These are phyloP conservation scores for Suillus variegatus DNA, from an alignment of 768 basidiomycete species.

Conservation along the genomic window DNA sequence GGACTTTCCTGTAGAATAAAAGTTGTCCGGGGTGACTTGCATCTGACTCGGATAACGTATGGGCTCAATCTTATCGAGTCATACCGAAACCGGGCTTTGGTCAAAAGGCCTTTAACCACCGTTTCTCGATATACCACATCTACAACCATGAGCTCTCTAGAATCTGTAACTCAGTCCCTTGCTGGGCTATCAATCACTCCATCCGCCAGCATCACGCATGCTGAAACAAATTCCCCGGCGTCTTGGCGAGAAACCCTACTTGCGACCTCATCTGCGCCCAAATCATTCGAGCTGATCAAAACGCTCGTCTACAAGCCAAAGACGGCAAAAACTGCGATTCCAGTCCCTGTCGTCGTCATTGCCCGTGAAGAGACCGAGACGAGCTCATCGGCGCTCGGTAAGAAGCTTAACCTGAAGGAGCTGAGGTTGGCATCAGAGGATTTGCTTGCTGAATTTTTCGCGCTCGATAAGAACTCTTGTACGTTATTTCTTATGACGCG, in stretches of 20 bases:
- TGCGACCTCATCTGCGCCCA: conserved; percentile 49
- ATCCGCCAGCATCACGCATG: conserved; percentile 54
- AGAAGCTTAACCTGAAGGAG: conserved; percentile 84
- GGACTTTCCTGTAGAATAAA: conserved; percentile 19
- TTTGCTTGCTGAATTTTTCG: conserved; percentile 82
- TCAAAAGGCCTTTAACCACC: conserved; percentile 17
- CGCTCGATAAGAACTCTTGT: conserved; percentile 85
- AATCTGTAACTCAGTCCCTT: conserved; percentile 42
- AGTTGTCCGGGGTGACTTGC: conserved; percentile 8
- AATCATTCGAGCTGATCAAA: conserved; percentile 74
- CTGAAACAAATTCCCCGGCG: conserved; percentile 64
- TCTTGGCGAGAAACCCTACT: conserved; percentile 77
- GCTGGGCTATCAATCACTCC: conserved; percentile 58
- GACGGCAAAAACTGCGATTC: conserved; percentile 84
- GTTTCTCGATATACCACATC: conserved; percentile 14
- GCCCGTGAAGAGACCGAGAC: conserved; percentile 86
- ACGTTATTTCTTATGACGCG: conserved; percentile 33
- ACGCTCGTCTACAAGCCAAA: conserved; percentile 96
- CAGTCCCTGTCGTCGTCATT: conserved; percentile 86
- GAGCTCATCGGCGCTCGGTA: conserved; percentile 72
- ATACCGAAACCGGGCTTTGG: conserved; percentile 19
- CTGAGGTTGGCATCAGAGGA: conserved; percentile 84
- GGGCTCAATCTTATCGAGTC: conserved; percentile 24
- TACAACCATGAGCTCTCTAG: conserved; percentile 36
- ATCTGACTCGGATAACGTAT: conserved; percentile 23